phyloP scores from a whole-genome alignment of 352 stramenopile species.

The Phytophthora fragariae region DNA sequence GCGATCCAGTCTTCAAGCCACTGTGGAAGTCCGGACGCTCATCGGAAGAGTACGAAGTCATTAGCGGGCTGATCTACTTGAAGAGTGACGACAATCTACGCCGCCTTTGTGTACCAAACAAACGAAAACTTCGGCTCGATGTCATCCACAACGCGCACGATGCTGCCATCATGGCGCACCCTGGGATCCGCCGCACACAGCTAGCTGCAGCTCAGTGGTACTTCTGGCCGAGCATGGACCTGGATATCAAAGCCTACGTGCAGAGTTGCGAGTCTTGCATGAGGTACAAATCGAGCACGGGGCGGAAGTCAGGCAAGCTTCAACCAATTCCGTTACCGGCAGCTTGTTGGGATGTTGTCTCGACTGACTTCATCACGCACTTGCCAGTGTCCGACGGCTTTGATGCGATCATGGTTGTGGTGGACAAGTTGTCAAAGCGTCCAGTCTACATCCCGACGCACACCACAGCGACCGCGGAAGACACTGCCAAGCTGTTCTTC shows the following conservation, averaged over 20 bases:
- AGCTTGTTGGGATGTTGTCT: neutral
- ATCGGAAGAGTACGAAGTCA: too few species aligned
- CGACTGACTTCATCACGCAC: neutral
- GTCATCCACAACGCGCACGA: neutral
- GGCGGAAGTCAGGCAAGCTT: neutral
- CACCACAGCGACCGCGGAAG: too few species aligned
- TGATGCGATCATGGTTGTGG: neutral
- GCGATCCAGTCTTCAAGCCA: too few species aligned
- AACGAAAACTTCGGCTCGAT: neutral
- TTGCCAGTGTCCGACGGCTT: neutral
- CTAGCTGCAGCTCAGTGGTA: neutral
- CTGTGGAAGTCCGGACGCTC: too few species aligned
- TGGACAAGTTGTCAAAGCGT: neutral
- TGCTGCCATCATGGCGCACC: neutral
- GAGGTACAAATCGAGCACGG: neutral
- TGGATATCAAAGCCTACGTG: neutral
- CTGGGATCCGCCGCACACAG: neutral
- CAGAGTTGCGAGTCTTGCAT: neutral
- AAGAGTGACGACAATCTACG: too few species aligned
- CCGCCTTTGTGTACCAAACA: neutral
- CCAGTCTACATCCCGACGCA: too few species aligned
- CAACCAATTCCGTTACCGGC: neutral
- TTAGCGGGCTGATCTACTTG: too few species aligned
- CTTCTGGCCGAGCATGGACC: neutral
- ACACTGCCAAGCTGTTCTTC: too few species aligned